Base-by-base conservation (phyloP, 164 flowering plant genomes). In the Buxus sempervirens region DNA sequence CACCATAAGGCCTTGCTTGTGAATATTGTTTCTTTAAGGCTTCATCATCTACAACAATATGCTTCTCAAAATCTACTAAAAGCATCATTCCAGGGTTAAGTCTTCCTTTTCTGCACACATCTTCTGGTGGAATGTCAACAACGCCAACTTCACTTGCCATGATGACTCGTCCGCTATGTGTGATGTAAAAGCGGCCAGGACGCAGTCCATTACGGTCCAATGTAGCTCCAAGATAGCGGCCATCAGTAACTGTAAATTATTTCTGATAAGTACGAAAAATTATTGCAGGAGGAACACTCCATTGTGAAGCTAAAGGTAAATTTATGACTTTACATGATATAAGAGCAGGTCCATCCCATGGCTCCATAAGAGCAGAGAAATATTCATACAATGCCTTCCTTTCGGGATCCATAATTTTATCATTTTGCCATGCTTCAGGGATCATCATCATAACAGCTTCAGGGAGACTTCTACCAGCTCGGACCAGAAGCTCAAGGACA, bases 131-230 rank as follows among this genome's bases (percentile, higher is more conserved):
- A 70, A 96, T 84, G 73, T 96, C 98, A 25, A 96, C 97, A 5
- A 93, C 99, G 63, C 99, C 99, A 76, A 96, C 99, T 83, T 96
- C 99, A 85, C 99, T 96, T 16, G 98, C 99, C 99, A 96, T 93
- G 67, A 96, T 84, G 58, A 93, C 98, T 60, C 99, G 82, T 20
- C 98, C 97, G 76, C 97, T 88, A 66, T 88, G 93, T 16, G 99
- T 96, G 42, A 93, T 60, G 32, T 93, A 96, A 78, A 96, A 96
- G 15, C 99, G 90, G 68, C 99, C 99, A 0, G 99, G 99, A 38
- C 99, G 95, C 62, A 93, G 75, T 18, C 99, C 99, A 84, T 96
- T 96, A 9, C 98, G 87, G 70, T 96, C 99, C 79, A 96, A 72
- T 61, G 99, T 96, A 67, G 99, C 99, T 84, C 99, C 99, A 60